Conservation (phyloP, 169 alveolate species). For the Plasmodium coatneyi region DNA sequence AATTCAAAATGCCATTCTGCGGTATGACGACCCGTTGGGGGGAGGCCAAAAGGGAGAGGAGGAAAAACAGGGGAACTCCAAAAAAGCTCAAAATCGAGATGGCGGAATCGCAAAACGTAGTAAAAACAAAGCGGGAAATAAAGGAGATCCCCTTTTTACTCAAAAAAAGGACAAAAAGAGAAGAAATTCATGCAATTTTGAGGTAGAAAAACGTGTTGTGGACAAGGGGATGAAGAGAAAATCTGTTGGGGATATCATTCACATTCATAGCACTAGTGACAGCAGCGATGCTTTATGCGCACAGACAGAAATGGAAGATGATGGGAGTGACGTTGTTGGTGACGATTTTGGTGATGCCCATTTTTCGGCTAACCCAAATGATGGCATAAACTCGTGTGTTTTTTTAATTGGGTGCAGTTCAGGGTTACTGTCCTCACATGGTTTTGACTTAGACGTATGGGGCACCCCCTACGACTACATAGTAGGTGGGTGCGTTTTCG, state of each 20-base stretch:
- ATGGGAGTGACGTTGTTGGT: not conserved
- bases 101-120: not conserved
- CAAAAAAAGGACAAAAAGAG: slow-evolving; percentile 10
- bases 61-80: not conserved
- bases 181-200: slow-evolving; percentile 10
- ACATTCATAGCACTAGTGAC: not conserved
- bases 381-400: slow-evolving; percentile 75
- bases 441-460: slow-evolving; percentile 75
- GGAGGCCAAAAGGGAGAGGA: not conserved
- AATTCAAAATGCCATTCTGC: slow-evolving; percentile 72
- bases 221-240: slow-evolving; percentile 38
- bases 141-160: not conserved
- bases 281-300: not conserved
- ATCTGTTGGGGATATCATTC: slow-evolving; percentile 3
- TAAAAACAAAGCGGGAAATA: not conserved
- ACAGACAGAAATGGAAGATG: not conserved
- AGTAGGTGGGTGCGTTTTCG: slow-evolving; percentile 79
- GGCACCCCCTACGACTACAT: slow-evolving; percentile 76
- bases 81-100: not conserved
- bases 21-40: not conserved
- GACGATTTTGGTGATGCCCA: not conserved
- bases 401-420: slow-evolving; percentile 84
- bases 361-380: not conserved
- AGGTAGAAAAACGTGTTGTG: not conserved
- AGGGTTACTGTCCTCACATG: slow-evolving; percentile 76